Percentiles rank a stretch among this genome's conserved stretches.
phyloP scores from a whole-genome alignment of 768 basidiomycete species.

The Steccherinum ochraceum region DNA sequence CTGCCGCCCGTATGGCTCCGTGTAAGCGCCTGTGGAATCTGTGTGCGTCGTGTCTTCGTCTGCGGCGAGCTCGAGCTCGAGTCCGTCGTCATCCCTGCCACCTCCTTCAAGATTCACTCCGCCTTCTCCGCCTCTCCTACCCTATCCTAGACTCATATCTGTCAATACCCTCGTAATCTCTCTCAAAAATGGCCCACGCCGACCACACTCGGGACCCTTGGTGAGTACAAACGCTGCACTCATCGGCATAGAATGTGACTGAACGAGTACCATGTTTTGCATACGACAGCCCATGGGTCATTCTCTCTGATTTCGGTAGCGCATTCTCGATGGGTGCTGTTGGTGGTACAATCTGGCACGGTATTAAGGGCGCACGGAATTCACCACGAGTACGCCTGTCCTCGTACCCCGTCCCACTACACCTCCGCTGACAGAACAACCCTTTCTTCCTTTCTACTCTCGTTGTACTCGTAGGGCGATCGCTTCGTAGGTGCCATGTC shows the following conservation, averaged over 20 bases:
- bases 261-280: too few relatives aligned
- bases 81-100: background rate
- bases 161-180: conserved; percentile 3
- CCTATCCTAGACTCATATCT: background rate
- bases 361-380: conserved; percentile 96
- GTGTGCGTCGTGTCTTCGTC: background rate
- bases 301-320: conserved; percentile 96
- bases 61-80: background rate
- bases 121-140: conserved; percentile 6
- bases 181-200: conserved; percentile 69
- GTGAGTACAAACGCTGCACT: too few relatives aligned
- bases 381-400: conserved; percentile 77
- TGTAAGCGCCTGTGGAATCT: background rate
- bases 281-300: conserved; percentile 88
- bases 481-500: conserved; percentile 90
- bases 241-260: too few relatives aligned
- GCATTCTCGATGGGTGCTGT: conserved; percentile 98
- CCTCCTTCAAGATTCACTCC: conserved; percentile 1
- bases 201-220: conserved; percentile 95
- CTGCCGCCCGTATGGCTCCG: background rate
- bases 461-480: conserved; percentile 62
- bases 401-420: too few relatives aligned
- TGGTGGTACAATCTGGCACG: conserved; percentile 98
- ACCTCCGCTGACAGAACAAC: background rate
- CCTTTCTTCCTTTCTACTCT: background rate